These are phyloP conservation scores for Pseudozyma thailandica DNA, from an alignment of 1,284 basidiomycete genomes.

Conservation along the genomic window DNA sequence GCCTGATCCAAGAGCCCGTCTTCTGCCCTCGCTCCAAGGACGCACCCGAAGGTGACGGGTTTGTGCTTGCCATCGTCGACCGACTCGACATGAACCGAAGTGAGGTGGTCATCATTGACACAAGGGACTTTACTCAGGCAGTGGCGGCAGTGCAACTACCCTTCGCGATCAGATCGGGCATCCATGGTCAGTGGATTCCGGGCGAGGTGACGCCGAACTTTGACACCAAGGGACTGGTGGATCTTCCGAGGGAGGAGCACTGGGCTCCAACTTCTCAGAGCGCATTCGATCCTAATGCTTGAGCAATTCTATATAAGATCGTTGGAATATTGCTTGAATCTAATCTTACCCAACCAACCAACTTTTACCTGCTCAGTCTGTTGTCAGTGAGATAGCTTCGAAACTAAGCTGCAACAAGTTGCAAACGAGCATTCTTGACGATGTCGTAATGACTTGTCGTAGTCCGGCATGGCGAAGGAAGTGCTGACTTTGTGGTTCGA, in stretches of 20 bases:
- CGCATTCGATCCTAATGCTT: slow-evolving; percentile 16
- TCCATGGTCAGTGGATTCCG: slow-evolving; percentile 32
- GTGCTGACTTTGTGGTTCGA: no score
- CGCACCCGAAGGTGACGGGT: slow-evolving; percentile 41
- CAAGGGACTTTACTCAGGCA: slow-evolving; percentile 25
- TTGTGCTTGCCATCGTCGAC: slow-evolving; percentile 37
- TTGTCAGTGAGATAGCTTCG: no score
- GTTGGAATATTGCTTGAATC: no score
- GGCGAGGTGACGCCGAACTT: slow-evolving; percentile 27
- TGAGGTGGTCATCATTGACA: slow-evolving; percentile 44
- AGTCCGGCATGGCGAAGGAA: no score
- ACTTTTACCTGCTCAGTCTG: no score
- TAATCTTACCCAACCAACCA: no score
- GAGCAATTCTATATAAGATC: no score
- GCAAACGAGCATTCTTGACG: no score
- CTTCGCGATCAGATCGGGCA: slow-evolving; percentile 26
- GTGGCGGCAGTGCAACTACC: slow-evolving; percentile 24
- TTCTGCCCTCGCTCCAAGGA: slow-evolving; percentile 37
- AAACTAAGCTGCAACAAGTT: no score
- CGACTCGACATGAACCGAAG: slow-evolving; percentile 33
- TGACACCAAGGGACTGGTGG: slow-evolving; percentile 21
- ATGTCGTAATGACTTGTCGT: no score
- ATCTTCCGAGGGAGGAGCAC: slow-evolving; percentile 24
- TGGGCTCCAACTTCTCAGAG: slow-evolving; percentile 18
- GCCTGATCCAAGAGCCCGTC: slow-evolving; percentile 42